Conservation (phyloP, 169 alveolate genomes). For the Plasmodium yoelii region DNA sequence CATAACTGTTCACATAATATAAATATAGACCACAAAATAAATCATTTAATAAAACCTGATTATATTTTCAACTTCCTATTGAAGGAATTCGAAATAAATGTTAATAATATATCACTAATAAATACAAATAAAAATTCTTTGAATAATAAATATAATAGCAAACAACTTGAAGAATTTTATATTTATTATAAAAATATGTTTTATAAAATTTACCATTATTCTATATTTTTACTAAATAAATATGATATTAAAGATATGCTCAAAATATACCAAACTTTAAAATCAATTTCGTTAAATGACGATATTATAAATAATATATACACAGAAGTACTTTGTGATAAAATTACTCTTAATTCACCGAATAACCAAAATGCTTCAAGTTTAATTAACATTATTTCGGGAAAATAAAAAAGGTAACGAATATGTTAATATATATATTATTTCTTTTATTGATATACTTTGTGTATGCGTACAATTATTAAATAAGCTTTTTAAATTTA, state of each 20-base stretch:
- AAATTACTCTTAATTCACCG: conserved; percentile 45
- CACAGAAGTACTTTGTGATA: conserved; percentile 49
- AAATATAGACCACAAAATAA: background rate
- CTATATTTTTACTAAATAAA: conserved; percentile 48
- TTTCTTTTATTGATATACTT: background rate
- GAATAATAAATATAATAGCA: conserved; percentile 28
- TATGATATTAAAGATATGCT: conserved; percentile 52
- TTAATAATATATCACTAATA: conserved; percentile 30
- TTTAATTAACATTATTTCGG: conserved; percentile 11
- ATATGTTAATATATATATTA: background rate
- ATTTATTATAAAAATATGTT: conserved; percentile 38
- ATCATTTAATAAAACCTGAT: background rate
- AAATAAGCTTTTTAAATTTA: too few relatives aligned
- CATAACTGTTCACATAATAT: background rate
- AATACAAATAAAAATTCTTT: conserved; percentile 32
- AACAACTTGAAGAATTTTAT: conserved; percentile 35
- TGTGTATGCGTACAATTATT: background rate
- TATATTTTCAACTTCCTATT: conserved; percentile 21
- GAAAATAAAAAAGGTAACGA: background rate
- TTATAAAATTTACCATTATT: conserved; percentile 44
- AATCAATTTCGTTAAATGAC: conserved; percentile 37
- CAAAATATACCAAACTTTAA: conserved; percentile 25
- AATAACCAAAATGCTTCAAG: conserved; percentile 25
- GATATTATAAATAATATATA: conserved; percentile 26
- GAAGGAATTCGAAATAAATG: conserved; percentile 36